Percentiles rank a stretch among this genome's conserved stretches.
Conservation (phyloP, 768 basidiomycete species). For the Phlegmacium glaucopus region DNA sequence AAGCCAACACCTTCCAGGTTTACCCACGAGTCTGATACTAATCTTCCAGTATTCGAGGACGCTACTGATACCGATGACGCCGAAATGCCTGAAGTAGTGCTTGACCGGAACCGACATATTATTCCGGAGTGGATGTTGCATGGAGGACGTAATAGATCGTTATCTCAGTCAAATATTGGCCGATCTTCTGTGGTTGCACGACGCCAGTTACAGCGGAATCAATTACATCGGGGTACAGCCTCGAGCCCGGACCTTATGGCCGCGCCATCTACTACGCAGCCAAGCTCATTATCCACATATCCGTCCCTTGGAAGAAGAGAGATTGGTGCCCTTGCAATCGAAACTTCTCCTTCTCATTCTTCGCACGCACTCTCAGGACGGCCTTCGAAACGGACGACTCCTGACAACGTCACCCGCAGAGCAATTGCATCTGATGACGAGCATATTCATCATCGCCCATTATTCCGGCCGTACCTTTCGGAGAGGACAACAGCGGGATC, state of each 20-base stretch:
- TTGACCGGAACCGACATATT: slow-evolving; percentile 93
- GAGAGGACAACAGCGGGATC: slow-evolving; percentile 38
- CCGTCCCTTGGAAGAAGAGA: slow-evolving; percentile 33
- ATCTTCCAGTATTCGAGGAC: slow-evolving; percentile 20
- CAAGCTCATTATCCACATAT: slow-evolving; percentile 41
- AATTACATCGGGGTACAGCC: slow-evolving; percentile 50
- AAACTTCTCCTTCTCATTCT: slow-evolving; percentile 41
- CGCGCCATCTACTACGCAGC: slow-evolving; percentile 23
- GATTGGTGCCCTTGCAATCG: slow-evolving; percentile 46
- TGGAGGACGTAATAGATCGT: slow-evolving; percentile 44
- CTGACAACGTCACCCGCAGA: slow-evolving; percentile 9
- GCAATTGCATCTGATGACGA: slow-evolving; percentile 28
- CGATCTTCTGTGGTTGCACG: slow-evolving; percentile 28
- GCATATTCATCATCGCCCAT: slow-evolving; percentile 28
- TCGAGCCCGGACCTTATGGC: slow-evolving; percentile 68
- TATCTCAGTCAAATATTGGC: slow-evolving; percentile 45
- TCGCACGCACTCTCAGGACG: slow-evolving; percentile 28
- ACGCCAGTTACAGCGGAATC: slow-evolving; percentile 36
- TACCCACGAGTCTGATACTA: slow-evolving; percentile 16
- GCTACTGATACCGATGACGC: slow-evolving; percentile 60
- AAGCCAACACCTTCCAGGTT: slow-evolving; percentile 6
- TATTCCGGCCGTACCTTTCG: slow-evolving; percentile 38
- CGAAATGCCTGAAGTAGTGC: slow-evolving; percentile 91
- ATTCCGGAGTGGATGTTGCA: slow-evolving; percentile 90
- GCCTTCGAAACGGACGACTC: slow-evolving; percentile 18